Base-by-base conservation (phyloP, 2,329 filamentous ascomycete genomes). In the Diaporthe citrichinensis region DNA sequence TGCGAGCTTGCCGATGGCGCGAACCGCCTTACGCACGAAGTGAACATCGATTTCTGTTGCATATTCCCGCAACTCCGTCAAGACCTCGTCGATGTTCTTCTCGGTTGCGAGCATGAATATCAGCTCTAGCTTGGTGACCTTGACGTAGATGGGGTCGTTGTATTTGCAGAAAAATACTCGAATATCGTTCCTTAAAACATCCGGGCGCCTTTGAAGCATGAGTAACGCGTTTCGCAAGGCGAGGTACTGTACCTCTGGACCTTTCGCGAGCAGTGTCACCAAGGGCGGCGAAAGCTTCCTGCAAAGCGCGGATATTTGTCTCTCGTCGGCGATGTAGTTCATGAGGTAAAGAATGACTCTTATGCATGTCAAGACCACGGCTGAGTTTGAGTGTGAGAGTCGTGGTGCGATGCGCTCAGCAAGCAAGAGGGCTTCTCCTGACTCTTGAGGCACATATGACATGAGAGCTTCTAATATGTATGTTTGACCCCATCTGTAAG, bases 91-190 rank as follows among this genome's bases (percentile, higher is more conserved):
- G 80, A 99, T 99, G 83, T 99, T 99, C 81, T 93, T 94, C 84
- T 98, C 95, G 46, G 92, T 98, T 10, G 97, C 97, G 76, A 99
- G 90, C 97, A 98, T 99, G 85, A 99, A 99, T 79, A 99, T 98
- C 80, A 99, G 90, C 85, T 99, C 97, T 68, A 99, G 90, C 85
- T 99, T 99, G 23, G 97, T 99, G 71, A 99, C 97, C 85, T 99
- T 99, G 86, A 99, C 97, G 83, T 98, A 99, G 78, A 99, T 99
- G 0, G 97, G 97, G 82, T 99, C 97, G 84, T 99, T 99, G 86
- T 99, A 99, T 88, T 99, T 99, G 92, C 97, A 99, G 86, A 99
- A 99, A 86, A 99, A 99, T 44, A 99, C 97, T 62, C 97, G 92
- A 77, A 99, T 98, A 84, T 99, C 97, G 84, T 98, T 98, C 78